phyloP scores from a whole-genome alignment of 192 early-diverging fungal species.

The Coemansia aciculifera region DNA sequence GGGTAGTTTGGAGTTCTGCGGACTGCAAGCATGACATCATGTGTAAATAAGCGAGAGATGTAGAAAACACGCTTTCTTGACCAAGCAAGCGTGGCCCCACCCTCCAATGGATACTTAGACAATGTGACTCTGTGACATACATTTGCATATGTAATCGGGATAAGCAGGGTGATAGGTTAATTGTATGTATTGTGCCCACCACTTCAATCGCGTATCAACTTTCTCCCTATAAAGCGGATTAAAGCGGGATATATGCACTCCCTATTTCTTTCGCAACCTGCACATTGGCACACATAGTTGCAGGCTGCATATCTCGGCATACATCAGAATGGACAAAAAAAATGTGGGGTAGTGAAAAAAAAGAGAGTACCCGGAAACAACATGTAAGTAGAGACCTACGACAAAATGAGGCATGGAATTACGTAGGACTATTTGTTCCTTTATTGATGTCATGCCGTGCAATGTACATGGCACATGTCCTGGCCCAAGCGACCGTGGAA shows the following conservation, averaged over 20 bases:
- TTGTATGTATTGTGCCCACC: background rate
- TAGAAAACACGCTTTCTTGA: background rate
- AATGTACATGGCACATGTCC: constrained; percentile 6
- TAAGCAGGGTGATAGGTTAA: background rate
- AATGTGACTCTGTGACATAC: background rate
- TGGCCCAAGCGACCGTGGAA: constrained; percentile 5
- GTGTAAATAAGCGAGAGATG: background rate
- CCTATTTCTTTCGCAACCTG: background rate
- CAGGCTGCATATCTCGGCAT: background rate
- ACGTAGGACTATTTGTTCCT: constrained; percentile 5
- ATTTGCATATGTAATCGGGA: background rate
- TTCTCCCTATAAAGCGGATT: background rate
- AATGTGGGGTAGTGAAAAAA: background rate
- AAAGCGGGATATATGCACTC: background rate
- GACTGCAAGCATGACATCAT: background rate
- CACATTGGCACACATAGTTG: background rate
- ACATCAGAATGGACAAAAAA: background rate
- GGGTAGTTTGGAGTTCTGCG: background rate
- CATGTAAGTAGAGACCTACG: background rate
- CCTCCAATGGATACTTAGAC: background rate
- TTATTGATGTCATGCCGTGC: constrained; percentile 3
- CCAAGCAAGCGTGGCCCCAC: background rate
- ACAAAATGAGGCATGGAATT: background rate
- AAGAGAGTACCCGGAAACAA: constrained; percentile 9
- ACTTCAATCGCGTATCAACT: background rate